Evolutionary conservation across 2,329 filamentous ascomycete species (phyloP), one percentile per base, ranked within the genome.

Genomic region (Verticillium klebahnii): DNA sequence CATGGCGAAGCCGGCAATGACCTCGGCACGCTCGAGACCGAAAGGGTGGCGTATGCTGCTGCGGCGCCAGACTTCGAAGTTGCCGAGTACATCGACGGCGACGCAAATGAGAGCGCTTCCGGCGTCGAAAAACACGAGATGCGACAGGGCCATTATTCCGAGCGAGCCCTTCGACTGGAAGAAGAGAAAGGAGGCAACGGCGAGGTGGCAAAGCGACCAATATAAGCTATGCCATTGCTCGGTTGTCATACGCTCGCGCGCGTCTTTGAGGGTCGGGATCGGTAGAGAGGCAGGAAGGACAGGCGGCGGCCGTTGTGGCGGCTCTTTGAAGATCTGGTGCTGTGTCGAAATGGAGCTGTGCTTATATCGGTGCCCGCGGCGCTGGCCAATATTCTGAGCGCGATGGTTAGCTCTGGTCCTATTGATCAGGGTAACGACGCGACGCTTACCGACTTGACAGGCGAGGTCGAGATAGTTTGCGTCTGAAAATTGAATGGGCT

Each of bases 41-140:
- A 99, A 99, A 0, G 95, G 95, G 75, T 99, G 93, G 29, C 93
- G 89, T 68, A 99, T 90, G 67, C 89, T 96, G 68, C 91, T 94
- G 56, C 94, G 86, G 66, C 92, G 92, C 95, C 95, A 99, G 50
- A 98, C 93, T 73, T 99, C 95, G 70, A 99, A 99, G 74, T 99
- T 99, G 59, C 91, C 89, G 57, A 97, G 85, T 1, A 98, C 91
- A 71, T 99, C 95, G 56, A 98, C 94, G 14, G 87, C 88, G 3
- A 97, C 93, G 73, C 94, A 98, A 5, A 98, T 86, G 57, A 93
- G 88, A 5, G 95, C 95, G 37, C 93, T 95, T 1, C 96, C 86
- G 9, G 95, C 94, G 73, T 99, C 95, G 74, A 97, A 99, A 74
- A 98, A 91, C 63, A 98, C 89, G 56, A 99, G 81, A 70, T 97